phyloP scores from a whole-genome alignment of 73 alveolate genomes.

The Blepharisma japonicum region DNA sequence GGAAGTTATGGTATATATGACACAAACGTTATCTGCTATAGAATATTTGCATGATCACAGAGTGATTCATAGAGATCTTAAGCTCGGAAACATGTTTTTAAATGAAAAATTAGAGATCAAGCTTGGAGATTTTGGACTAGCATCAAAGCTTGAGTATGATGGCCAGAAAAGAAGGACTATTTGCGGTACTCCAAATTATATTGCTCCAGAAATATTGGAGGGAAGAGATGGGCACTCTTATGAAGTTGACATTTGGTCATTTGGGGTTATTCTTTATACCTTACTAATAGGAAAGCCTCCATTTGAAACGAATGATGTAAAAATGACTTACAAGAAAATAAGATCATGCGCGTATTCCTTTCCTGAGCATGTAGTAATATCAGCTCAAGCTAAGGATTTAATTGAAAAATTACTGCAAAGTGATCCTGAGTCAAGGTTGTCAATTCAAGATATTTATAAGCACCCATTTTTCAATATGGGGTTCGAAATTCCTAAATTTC shows the following conservation, averaged over 20 bases:
- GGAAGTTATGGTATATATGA: constrained; percentile 64
- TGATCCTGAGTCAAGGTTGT: constrained; percentile 87
- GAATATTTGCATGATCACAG: constrained; percentile 64
- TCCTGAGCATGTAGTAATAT: constrained; percentile 80
- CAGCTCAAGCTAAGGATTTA: constrained; percentile 77
- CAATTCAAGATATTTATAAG: constrained; percentile 71
- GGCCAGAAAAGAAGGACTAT: constrained; percentile 79
- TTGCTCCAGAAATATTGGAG: constrained; percentile 87
- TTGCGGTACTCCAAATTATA: constrained; percentile 89
- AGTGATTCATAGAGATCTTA: constrained; percentile 83
- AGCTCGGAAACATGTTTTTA: constrained; percentile 77
- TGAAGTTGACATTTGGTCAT: constrained; percentile 83
- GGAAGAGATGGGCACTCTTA: constrained; percentile 71
- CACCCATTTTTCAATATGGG: constrained; percentile 79
- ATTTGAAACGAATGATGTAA: constrained; percentile 74
- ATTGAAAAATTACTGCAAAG: constrained; percentile 68
- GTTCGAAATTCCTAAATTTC: constrained; percentile 28
- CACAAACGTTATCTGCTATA: constrained; percentile 62
- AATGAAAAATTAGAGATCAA: constrained; percentile 69
- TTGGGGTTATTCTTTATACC: constrained; percentile 70
- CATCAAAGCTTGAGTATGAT: constrained; percentile 78
- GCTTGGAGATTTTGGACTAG: constrained; percentile 86
- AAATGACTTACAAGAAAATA: constrained; percentile 74
- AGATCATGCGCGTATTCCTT: constrained; percentile 53
- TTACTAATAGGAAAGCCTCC: constrained; percentile 74